Evolutionary conservation across 192 early-diverging fungal species (phyloP), one percentile per base, ranked within the genome.

Genomic region (Neocallimastix lanati): DNA sequence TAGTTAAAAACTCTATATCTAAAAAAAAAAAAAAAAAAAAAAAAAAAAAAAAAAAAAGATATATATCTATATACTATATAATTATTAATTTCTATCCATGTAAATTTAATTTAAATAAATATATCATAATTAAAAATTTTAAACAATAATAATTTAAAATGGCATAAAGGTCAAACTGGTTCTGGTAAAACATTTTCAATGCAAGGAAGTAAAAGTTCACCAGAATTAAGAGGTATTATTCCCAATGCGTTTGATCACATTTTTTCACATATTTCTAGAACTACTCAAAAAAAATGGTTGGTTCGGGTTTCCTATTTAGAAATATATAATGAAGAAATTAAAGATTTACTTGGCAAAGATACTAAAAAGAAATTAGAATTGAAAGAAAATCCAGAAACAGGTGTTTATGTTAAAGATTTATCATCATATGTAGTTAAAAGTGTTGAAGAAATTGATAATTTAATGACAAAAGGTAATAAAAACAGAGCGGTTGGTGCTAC

Each of bases 331-430:
- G 88, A 88, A 78, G 88, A 88, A 78, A 86, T 88, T 76, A 81
- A 84, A 28, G 88, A 88, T 81, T 80, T 88, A 80, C 79, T 89
- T 13, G 81, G 82, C 27, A 83, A 85, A 27, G 82, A 83, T 28
- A 86, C 87, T 13, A 76, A 79, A 0, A 82, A 83, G 12, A 77
- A 81, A 79, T 81, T 91, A 25, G 90, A 91, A 67, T 80, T 91
- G 11, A 91, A 91, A 77, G 90, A 91, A 78, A 84, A 90, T 77
- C 89, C 90, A 12, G 90, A 91, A n/a, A 88, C 84, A 28, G 90
- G 90, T n/a, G 88, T 91, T 13, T 91, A 89, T 82, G 90, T 91
- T 77, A 89, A 89, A 78, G 90, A 91, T 78, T 81, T 91, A 28
- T 79, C 83, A 5, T 80, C 86, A 0, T 83, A 84, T 50, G 85